Evolutionary conservation across 805 yeast species (phyloP), one percentile per base, ranked within the genome.

Genomic region (Zygosaccharomyces siamensis): DNA sequence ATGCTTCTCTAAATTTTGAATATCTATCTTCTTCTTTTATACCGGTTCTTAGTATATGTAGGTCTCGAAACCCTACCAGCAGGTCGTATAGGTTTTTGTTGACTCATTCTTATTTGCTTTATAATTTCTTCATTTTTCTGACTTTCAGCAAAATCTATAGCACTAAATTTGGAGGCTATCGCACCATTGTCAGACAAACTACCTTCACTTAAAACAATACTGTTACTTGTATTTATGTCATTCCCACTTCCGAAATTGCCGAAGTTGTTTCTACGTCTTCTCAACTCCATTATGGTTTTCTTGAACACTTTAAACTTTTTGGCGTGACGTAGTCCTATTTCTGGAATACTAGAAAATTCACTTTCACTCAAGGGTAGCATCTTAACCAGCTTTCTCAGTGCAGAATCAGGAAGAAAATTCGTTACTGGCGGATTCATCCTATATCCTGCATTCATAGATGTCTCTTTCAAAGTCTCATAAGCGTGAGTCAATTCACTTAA

Each of bases 291-390:
- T 4, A 66, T 54, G 0, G 54, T 50, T 12, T 53, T 44, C 43
- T 56, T 61, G 24, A 66, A 55, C 39, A 55, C 56, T 28, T 52
- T 59, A 28, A 52, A 66, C 32, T 58, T 57, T 12, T 53, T 56
- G 7, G 54, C 48, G 21, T 59, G 61, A 8, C 32, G 49, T 12
- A 52, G 57, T 7, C 50, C 53, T 8, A 56, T 51, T 11, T 50
- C 60, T 11, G 57, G 55, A 5, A 66, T 33, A 4, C 49, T 50
- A 4, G 50, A 31, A 47, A 62, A 64, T 32, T 61, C 66, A 2
- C 52, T 58, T 20, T 57, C 59, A 3, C 59, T 50, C 5, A 49
- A 47, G 2, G 70, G 70, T 12, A 66, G 41, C 10, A 48, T 38
- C 14, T 52, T 53, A 1, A 68, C 66, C 3, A 62, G 47, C 39